Evolutionary conservation across 2,329 filamentous ascomycete genomes (phyloP), one percentile per base, ranked within the genome.

Genomic region (Pezicula carpinea): DNA sequence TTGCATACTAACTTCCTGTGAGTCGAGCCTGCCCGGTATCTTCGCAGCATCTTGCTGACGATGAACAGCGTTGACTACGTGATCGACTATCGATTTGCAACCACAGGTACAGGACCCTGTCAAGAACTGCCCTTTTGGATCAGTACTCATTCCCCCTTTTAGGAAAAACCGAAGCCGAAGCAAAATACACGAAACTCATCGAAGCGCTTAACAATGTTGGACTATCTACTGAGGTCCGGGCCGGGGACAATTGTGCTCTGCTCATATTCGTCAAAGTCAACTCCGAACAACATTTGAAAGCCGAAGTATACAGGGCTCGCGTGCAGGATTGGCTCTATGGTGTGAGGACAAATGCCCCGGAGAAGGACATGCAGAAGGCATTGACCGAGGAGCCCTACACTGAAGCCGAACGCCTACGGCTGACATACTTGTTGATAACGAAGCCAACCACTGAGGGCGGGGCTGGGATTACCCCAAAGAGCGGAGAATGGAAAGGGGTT

Each of bases 311-410:
- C 67, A 82, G 89, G 54, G 88, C 87, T 47, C 82, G 93, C 54
- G 83, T 96, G 15, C 87, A 90, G 63, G 93, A 97, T 69, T 99
- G 91, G 89, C 80, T 97, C 29, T 86, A 93, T 64, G 90, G 91
- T 44, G 85, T 96, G 46, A 84, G 89, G 53, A 78, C 87, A 42
- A 79, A 81, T 17, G 83, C 89, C 31, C 92, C 92, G 0, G 78
- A 82, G 47, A 84, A 82, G 61, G 83, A 95, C 55, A 80, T 89
- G 15, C 70, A 77, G 40, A 74, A 80, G 49, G 79, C 83, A 13
- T 78, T 95, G 44, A 73, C 83, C 49, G 71, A 79, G 14, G 85
- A 95, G 56, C 87, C 90, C 1, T 76, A 96, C 48, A 89, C 85
- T 33, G 89, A 95, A 62, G 88, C 92, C 18, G 93, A 99, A 70